Percentiles rank a stretch among this genome's conserved stretches.
These are phyloP conservation scores for Magnaporthales sp. DNA, from an alignment of 2,329 filamentous ascomycete genomes.

Conservation along the genomic window DNA sequence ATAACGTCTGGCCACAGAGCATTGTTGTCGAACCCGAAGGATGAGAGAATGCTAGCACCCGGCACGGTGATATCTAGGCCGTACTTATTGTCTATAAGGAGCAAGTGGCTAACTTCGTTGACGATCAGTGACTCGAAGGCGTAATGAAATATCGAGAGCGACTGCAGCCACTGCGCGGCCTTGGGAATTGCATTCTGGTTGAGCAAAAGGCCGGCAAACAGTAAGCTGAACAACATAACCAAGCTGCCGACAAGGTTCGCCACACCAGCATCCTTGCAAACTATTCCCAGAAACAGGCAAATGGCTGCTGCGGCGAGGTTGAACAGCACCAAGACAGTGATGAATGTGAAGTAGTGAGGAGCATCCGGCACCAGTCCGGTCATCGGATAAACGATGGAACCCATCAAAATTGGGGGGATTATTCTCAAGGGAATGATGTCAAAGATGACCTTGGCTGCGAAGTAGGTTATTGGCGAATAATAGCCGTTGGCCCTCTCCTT, in stretches of 20 bases:
- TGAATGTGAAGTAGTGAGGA: conserved; percentile 81
- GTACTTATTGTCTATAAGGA: conserved; percentile 87
- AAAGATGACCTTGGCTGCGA: conserved; percentile 93
- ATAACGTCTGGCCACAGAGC: conserved; percentile 80
- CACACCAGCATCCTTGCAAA: conserved; percentile 84
- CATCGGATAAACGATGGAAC: conserved; percentile 96
- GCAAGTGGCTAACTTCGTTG: conserved; percentile 88
- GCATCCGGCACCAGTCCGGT: conserved; percentile 79
- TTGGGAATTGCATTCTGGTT: conserved; percentile 90
- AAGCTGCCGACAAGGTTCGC: conserved; percentile 90
- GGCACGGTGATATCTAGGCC: conserved; percentile 95
- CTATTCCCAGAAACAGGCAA: conserved; percentile 91
- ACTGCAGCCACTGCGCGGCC: conserved; percentile 82
- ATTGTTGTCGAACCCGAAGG: conserved; percentile 86
- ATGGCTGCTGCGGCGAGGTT: conserved; percentile 91
- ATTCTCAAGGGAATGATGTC: conserved; percentile 93
- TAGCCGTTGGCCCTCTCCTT: conserved; percentile 95
- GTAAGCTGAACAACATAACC: conserved; percentile 93
- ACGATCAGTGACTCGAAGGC: conserved; percentile 94
- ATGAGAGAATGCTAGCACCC: conserved; percentile 85
- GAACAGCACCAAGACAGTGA: conserved; percentile 87
- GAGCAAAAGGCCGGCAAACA: conserved; percentile 88
- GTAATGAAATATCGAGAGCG: conserved; percentile 95
- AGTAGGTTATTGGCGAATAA: conserved; percentile 90
- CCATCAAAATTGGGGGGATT: conserved; percentile 90